Base-by-base conservation (phyloP, 2,329 filamentous ascomycete species). In the Pseudopyrenochaeta lycopersici region DNA sequence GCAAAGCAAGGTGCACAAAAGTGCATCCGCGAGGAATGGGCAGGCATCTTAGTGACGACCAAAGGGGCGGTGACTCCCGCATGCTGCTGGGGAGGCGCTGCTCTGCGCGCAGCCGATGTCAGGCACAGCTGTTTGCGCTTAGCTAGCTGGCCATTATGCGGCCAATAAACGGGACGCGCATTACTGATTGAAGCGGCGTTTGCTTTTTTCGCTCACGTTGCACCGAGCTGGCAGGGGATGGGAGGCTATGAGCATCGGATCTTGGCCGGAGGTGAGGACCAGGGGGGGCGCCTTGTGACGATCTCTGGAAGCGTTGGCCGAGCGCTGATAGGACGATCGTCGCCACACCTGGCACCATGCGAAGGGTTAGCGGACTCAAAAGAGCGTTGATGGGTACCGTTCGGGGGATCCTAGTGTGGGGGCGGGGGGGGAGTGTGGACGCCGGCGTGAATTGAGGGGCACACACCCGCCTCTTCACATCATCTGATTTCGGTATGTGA, bases 371-470 rank as follows among this genome's bases (percentile, higher is more conserved):
- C 63, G 63, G 64, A 63, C 65, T 72, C 60, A 52, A 54, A 62
- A 40, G 58, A 67, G 70, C 63, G 67, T 70, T 72, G 67, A 61
- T 67, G 70, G 63, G 57, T 49, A 66, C 58, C 57, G 64, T 65
- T 73, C 58, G 66, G 65, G 60, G 63, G 46, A 57, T 59, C 52
- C 46, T 72, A 73, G 73, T 71, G 73, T 75, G 72, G 73, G 72
- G 73, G 73, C 74, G 71, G 70, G 67, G 70, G 67, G 70, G 60
- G 58, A 59, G 60, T 35, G 57, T 60, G 54, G 56, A 49, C 56
- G 52, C 42, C 60, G 56, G 56, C 54, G 52, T 54, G 52, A 54
- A 60, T 32, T 56, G 53, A 52, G 50, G 54, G 50, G 52, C 55
- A 50, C 55, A 62, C 41, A 45, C 49, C 54, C 53, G 53, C 51